phyloP scores from a whole-genome alignment of 257 asterid genomes.

The Solanum rostratum region DNA sequence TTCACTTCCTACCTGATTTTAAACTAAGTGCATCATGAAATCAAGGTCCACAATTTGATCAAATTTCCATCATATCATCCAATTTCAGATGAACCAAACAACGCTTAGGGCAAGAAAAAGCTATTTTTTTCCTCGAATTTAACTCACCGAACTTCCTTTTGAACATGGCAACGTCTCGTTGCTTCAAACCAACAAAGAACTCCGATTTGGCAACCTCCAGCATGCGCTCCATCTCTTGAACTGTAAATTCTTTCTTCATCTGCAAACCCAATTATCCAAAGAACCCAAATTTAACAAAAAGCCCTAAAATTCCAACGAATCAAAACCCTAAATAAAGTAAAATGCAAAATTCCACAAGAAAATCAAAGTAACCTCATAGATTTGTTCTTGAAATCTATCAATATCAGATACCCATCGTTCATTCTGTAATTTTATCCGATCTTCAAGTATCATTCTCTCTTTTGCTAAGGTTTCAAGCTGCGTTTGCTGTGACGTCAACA shows the following conservation, averaged over 20 bases:
- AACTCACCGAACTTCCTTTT: constrained; percentile 57
- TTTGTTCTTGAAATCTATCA: constrained; percentile 18
- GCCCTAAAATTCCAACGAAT: background rate
- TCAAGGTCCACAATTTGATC: background rate
- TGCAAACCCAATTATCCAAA: background rate
- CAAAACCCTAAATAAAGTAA: background rate
- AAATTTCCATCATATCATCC: background rate
- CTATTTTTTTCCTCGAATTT: background rate
- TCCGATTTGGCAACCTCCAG: constrained; percentile 39
- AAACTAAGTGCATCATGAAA: background rate
- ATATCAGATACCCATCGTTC: constrained; percentile 21
- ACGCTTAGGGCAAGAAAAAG: no score
- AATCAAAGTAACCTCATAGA: constrained; percentile 34
- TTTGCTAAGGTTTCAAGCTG: constrained; percentile 22
- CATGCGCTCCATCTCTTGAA: constrained; percentile 46
- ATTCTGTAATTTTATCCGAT: constrained; percentile 17
- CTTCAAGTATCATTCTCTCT: constrained; percentile 54
- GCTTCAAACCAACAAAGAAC: constrained; percentile 38
- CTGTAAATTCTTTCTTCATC: constrained; percentile 18
- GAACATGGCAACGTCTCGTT: constrained; percentile 39
- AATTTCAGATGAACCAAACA: background rate
- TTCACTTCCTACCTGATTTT: background rate
- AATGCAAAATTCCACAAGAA: background rate
- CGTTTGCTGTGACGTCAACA: constrained; percentile 31
- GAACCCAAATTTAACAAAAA: constrained; percentile 11